Evolutionary conservation across 2,329 filamentous ascomycete genomes (phyloP).

Genomic region (Alternaria sp.): DNA sequence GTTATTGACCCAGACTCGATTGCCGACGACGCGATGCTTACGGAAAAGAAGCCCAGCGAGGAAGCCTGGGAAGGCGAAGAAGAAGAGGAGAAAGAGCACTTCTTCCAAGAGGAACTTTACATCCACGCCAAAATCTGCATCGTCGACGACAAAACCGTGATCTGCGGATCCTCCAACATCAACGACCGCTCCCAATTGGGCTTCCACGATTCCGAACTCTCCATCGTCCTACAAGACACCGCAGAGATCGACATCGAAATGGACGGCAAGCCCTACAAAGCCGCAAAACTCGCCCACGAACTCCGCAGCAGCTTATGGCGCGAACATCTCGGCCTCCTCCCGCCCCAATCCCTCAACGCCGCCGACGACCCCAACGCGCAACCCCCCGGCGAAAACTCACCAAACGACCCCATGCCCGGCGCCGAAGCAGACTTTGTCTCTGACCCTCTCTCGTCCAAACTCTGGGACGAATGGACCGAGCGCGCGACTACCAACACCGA

Average conservation of each 20-base stretch:
- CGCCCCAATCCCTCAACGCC: slow-evolving; percentile 72
- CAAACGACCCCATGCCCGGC: slow-evolving; percentile 77
- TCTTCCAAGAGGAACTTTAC: slow-evolving; percentile 95
- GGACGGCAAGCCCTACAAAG: slow-evolving; percentile 78
- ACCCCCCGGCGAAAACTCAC: slow-evolving; percentile 70
- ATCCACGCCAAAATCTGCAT: slow-evolving; percentile 92
- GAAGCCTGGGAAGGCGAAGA: slow-evolving; percentile 77
- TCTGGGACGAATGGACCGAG: slow-evolving; percentile 71
- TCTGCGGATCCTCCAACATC: slow-evolving; percentile 88
- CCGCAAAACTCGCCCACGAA: slow-evolving; percentile 81
- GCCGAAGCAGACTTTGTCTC: slow-evolving; percentile 67
- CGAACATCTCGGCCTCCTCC: slow-evolving; percentile 85
- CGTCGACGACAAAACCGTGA: slow-evolving; percentile 81
- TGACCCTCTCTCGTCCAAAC: slow-evolving; percentile 64
- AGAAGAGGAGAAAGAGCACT: slow-evolving; percentile 81
- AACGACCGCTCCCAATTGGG: slow-evolving; percentile 91
- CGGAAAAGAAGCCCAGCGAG: slow-evolving; percentile 66
- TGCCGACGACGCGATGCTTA: slow-evolving; percentile 83
- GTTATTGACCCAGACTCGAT: slow-evolving; percentile 66
- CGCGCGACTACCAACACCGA: slow-evolving; percentile 74
- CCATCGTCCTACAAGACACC: slow-evolving; percentile 87
- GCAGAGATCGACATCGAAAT: slow-evolving; percentile 74
- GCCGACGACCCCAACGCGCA: slow-evolving; percentile 75
- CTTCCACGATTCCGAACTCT: slow-evolving; percentile 87
- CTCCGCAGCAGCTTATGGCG: slow-evolving; percentile 85